Base-by-base conservation (phyloP, 2,329 filamentous ascomycete species). In the Hymenoscyphus repandus region DNA sequence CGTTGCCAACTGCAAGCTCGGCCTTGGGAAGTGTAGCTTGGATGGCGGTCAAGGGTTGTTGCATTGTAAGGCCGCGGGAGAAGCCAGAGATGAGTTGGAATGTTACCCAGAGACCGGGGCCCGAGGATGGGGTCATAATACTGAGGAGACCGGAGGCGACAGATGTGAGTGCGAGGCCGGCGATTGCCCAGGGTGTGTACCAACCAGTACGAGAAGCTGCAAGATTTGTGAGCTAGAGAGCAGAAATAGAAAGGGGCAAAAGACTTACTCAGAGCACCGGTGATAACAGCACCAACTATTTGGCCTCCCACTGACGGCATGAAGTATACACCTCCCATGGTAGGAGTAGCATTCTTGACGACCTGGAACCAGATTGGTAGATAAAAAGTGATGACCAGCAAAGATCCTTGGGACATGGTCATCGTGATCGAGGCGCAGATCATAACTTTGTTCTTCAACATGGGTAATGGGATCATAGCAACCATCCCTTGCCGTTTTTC, bases 401-500 rank as follows among this genome's bases (percentile, higher is more conserved):
- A 5, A 6, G 52, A 45, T 11, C 55, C 59, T 33, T 46, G 43
- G 10, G 43, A 52, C 18, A 55, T 43, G 13, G 41, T 42, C 38
- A 50, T 54, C 13, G 42, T 52, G 20, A 57, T 12, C 5, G 36
- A 54, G 27, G 51, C 42, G 51, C 37, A 42, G 44, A 41, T 47
- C 1, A 65, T 51, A 22, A 50, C 49, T 6, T 60, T 47, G 10
- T 57, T 45, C 12, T 41, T 49, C 22, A 63, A 10, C 17, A 62
- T 47, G 5, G 50, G 30, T 10, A 54, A 45, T 12, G 56, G 55
- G 10, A 66, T 41, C 41, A 64, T 56, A 20, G 77, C 75, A 2
- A 66, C 60, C n/a, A 73, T 70, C 2, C 71, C 73, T 49, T 69
- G 67, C 40, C 58, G 69, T 51, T 61, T 69, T 46, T 74, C 68